These are phyloP conservation scores for Hortaea werneckii DNA, from an alignment of 2,329 filamentous ascomycete species.

Conservation along the genomic window DNA sequence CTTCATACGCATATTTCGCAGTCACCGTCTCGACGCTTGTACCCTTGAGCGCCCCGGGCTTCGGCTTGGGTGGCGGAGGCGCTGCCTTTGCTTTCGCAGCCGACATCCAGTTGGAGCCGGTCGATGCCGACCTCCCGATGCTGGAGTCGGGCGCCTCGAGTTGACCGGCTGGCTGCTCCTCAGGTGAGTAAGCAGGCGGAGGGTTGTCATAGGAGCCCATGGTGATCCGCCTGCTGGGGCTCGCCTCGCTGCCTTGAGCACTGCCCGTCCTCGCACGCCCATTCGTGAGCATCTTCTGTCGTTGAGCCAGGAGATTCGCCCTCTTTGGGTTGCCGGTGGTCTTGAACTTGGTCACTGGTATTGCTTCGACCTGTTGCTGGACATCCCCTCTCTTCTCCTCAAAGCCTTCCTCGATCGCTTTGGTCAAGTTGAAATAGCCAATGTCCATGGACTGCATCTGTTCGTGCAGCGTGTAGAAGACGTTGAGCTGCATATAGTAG, in stretches of 20 bases:
- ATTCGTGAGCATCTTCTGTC: not conserved
- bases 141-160: constrained; percentile 5
- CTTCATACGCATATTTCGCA: constrained; percentile 91
- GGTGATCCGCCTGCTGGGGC: constrained; percentile 12
- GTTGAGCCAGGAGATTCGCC: constrained; percentile 26
- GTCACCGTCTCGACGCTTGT: constrained; percentile 66
- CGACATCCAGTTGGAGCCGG: constrained; percentile 30
- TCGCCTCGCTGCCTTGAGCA: not conserved
- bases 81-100: constrained; percentile 39
- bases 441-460: constrained; percentile 97
- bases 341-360: constrained; percentile 89
- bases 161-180: not conserved
- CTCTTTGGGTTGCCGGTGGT: constrained; percentile 59
- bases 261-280: constrained; percentile 13
- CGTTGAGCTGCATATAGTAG: constrained; percentile 99
- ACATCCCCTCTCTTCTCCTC: constrained; percentile 79
- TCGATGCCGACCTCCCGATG: constrained; percentile 23
- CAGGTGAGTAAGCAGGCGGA: constrained; percentile 19
- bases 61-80: constrained; percentile 42
- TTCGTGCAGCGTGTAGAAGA: constrained; percentile 97
- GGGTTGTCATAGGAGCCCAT: constrained; percentile 12
- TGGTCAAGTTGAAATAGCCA: constrained; percentile 87
- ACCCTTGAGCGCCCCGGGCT: constrained; percentile 63
- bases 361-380: constrained; percentile 70
- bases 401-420: constrained; percentile 87